Base-by-base conservation (phyloP, 164 flowering plant species). In the Pachysandra terminalis region DNA sequence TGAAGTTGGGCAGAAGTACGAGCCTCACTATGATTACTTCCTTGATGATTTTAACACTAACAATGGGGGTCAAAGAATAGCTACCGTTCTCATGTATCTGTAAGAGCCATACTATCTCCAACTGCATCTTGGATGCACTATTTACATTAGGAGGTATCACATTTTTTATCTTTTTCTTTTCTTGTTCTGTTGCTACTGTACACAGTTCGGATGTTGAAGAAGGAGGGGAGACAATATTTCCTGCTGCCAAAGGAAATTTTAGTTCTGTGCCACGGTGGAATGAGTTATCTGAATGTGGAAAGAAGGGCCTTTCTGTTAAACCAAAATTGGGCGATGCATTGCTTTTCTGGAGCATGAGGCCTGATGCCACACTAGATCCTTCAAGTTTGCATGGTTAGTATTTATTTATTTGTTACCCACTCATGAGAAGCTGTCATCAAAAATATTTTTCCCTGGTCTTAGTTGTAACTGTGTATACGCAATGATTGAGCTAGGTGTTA, bases 191-290 rank as follows among this genome's bases (percentile, higher is more conserved):
- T 61, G 26, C 63, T 41, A 52, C 16, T 72, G 59, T 82, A 23
- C 81, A 96, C 81, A 96, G 98, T 65, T 89, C 98, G 22, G 98
- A 96, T 70, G 98, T 96, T 67, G 99, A 93, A 85, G 98, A 96
- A 77, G 99, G 98, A 23, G 98, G 99, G 16, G 99, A 93, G 82
- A 93, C 98, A 9, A 85, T 90, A 17, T 96, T 93, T 65, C 97
- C 99, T 27, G 70, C 84, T 51, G 87, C 95, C 23, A 84, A 75
- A 56, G 91, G 77, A 68, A 93, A 89, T 67, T 73, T 83, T 70
- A 90, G 90, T 68, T 70, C 91, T 49, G 80, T 81, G 27, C 90
- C 92, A 32, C 82, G 91, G 84, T 90, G 88, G 90, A 79, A 92
- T 73, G 91, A 92, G 58, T 77, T 86, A 72, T 92, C 98, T 59